Percentiles rank a stretch among this genome's conserved stretches.
Conservation (phyloP, 2,329 filamentous ascomycete genomes). For the Delphinella strobiligena region DNA sequence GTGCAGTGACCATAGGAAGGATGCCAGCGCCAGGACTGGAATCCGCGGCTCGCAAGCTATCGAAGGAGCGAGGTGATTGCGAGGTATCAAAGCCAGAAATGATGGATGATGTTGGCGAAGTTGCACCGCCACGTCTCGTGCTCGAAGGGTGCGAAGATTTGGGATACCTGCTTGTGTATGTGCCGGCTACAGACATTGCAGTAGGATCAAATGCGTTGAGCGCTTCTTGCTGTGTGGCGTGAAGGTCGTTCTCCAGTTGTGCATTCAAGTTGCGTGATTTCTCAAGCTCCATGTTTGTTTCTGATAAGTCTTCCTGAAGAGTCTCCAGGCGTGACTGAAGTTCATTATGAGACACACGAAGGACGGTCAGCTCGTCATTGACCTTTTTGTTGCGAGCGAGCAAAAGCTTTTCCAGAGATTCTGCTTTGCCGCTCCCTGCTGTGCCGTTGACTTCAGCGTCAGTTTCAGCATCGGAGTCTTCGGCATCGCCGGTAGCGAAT, state of each 20-base stretch:
- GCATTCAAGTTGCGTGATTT: slow-evolving; percentile 72
- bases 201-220: slow-evolving; percentile 71
- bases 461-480: slow-evolving; percentile 42
- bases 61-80: slow-evolving; percentile 35
- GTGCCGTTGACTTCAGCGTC: slow-evolving; percentile 37
- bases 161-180: slow-evolving; percentile 70
- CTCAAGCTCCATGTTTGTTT: slow-evolving; percentile 75
- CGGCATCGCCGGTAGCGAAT: slow-evolving; percentile 75
- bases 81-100: slow-evolving; percentile 89
- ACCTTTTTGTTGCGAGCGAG: slow-evolving; percentile 94
- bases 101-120: slow-evolving; percentile 92
- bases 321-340: slow-evolving; percentile 67
- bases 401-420: slow-evolving; percentile 81
- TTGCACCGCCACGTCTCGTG: slow-evolving; percentile 56
- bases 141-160: slow-evolving; percentile 45
- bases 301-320: slow-evolving; percentile 72
- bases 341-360: slow-evolving; percentile 89
- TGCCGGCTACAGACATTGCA: slow-evolving; percentile 84
- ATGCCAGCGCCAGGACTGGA: slow-evolving; percentile 73
- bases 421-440: slow-evolving; percentile 44
- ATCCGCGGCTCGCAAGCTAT: slow-evolving; percentile 51
- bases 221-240: slow-evolving; percentile 74
- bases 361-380: slow-evolving; percentile 79
- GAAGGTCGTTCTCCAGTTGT: slow-evolving; percentile 83
- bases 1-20: slow-evolving; percentile 93